Evolutionary conservation across 2,329 filamentous ascomycete species (phyloP), one percentile per base, ranked within the genome.

Genomic region (Aspergillus hiratsukae): DNA sequence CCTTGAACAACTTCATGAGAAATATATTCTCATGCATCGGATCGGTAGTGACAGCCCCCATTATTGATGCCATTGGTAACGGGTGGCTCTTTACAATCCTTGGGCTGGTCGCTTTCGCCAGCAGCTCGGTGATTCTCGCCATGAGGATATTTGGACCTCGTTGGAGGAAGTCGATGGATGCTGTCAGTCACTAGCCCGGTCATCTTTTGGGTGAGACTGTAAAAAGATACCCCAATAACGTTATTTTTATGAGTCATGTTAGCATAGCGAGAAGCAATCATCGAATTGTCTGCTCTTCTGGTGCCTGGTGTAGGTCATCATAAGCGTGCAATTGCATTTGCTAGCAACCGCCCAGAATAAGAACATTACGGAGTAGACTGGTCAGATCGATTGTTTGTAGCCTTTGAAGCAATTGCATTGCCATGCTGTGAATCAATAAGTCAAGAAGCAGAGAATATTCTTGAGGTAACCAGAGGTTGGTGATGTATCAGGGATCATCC

Each of bases 1-100:
- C 90, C 0, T 78, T 92, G 46, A 92, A 93, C 72, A 93, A 93
- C 69, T 90, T 93, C 66, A 79, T 90, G 52, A 79, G 90, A 49
- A 94, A 93, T 64, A 89, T 91, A 41, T 86, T 91, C 64, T 86
- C 83, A 51, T 91, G 87, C 59, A 80, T 90, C 1, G 89, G 88
- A 9, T 82, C 82, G 46, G 72, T 92, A 31, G 82, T 91, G 19
- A 83, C 87, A 0, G 82, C 87, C 58, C 89, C 90, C 0, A 79
- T 90, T 54, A 87, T 93, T 53, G 68, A 80, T 19, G 87, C 79
- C 2, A 87, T 92, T 58, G 88, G 89, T 2, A 83, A 87, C 60
- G 90, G 89, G 1, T 91, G 88, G 87, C 73, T 92, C 0, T 89
- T 90, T 61, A 91, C 88, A 0, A 81, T 82, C 19, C 61, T 83